phyloP scores from a whole-genome alignment of 768 basidiomycete genomes.

The Pisolithus marmoratus region DNA sequence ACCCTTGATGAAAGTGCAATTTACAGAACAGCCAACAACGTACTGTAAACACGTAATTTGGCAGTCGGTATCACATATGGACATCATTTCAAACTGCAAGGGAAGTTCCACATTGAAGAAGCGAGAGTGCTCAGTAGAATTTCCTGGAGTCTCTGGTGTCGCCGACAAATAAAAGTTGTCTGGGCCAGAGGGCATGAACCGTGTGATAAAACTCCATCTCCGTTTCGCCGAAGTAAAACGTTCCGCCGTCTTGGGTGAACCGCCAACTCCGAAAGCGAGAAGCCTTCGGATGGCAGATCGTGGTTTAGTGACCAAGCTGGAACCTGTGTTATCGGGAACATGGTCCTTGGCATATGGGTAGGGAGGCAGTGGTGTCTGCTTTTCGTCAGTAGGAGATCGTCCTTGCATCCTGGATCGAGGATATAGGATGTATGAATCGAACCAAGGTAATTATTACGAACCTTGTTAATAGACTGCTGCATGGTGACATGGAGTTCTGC shows the following conservation, averaged over 20 bases:
- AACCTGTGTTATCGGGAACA: background rate
- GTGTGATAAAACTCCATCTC: background rate
- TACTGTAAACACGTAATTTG: background rate
- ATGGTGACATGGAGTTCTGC: background rate
- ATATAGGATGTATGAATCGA: background rate
- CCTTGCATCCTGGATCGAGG: background rate
- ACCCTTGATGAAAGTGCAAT: background rate
- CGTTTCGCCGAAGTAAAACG: background rate
- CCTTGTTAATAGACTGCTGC: too few species aligned
- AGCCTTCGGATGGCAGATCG: background rate
- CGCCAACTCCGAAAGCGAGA: background rate
- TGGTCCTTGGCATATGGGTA: background rate
- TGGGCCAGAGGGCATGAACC: background rate
- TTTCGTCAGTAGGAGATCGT: background rate
- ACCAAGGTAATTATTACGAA: too few species aligned
- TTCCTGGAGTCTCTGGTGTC: background rate
- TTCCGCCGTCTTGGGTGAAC: background rate
- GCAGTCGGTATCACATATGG: background rate
- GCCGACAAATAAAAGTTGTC: background rate
- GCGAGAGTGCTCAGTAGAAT: background rate
- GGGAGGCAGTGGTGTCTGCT: background rate
- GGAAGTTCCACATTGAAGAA: background rate
- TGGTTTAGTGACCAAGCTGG: background rate
- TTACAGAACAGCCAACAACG: background rate
- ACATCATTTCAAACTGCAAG: background rate